Evolutionary conservation across 2,329 filamentous ascomycete genomes (phyloP).

Genomic region (Aspergillus thermomutatus): DNA sequence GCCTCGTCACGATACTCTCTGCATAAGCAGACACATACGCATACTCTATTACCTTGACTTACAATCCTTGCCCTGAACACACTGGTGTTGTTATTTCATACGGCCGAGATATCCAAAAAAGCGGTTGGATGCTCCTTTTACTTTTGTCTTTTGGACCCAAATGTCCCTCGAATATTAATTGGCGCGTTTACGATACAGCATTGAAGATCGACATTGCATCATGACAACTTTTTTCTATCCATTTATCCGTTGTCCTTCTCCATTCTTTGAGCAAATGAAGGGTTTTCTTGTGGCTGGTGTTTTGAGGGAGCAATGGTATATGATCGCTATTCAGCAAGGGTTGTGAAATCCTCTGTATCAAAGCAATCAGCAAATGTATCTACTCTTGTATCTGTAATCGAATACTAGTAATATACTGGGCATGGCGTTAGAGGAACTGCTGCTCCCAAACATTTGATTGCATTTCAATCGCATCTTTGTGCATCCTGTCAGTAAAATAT

Average conservation of each 20-base stretch:
- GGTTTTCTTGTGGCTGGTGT: neutral
- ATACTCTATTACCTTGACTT: neutral
- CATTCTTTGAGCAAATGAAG: neutral
- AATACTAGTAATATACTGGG: conserved; percentile 7
- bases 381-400: conserved; percentile 8
- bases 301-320: neutral
- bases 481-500: neutral
- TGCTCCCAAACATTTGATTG: neutral
- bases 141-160: neutral
- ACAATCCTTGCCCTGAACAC: neutral
- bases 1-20: conserved; percentile 3
- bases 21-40: conserved; percentile 2
- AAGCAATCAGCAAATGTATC: conserved; percentile 8
- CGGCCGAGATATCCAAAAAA: neutral
- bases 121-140: neutral
- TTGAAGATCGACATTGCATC: neutral
- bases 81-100: neutral
- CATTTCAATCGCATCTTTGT: neutral
- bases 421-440: neutral
- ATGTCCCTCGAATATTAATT: neutral
- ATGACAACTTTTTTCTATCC: neutral
- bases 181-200: neutral
- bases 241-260: neutral
- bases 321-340: neutral
- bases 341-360: conserved; percentile 5